A percentile compares a stretch with the other conserved stretches of the same genome.
Conservation (phyloP, 768 basidiomycete species). For the Plicaturopsis crispa region DNA sequence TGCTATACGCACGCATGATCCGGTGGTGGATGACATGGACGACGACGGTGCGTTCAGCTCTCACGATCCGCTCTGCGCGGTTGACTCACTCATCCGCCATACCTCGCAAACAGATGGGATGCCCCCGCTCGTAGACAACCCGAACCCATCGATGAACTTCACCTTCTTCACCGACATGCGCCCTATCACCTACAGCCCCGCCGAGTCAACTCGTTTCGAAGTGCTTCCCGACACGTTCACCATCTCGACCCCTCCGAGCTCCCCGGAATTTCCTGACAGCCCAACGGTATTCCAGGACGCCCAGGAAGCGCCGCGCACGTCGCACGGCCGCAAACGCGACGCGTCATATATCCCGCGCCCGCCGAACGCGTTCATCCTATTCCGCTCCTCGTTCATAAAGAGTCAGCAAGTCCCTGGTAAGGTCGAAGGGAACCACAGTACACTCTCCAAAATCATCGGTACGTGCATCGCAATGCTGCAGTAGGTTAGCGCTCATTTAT, state of each 20-base stretch:
- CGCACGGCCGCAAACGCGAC: slow-evolving; percentile 58
- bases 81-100: slow-evolving; percentile 11
- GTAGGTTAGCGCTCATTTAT: slow-evolving; percentile 4
- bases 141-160: slow-evolving; percentile 43
- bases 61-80: slow-evolving; percentile 18
- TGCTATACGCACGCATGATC: slow-evolving; percentile 22
- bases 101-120: slow-evolving; percentile 30
- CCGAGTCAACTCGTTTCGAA: slow-evolving; percentile 23
- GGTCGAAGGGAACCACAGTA: slow-evolving; percentile 76
- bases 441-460: slow-evolving; percentile 80
- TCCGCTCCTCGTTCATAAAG: slow-evolving; percentile 71
- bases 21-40: slow-evolving; percentile 19
- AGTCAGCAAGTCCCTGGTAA: slow-evolving; percentile 67
- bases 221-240: slow-evolving; percentile 21
- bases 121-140: slow-evolving; percentile 48
- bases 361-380: slow-evolving; percentile 82
- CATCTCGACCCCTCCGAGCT: slow-evolving; percentile 12
- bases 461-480: slow-evolving; percentile 11
- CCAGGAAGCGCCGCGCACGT: slow-evolving; percentile 28
- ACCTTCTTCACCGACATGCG: slow-evolving; percentile 60
- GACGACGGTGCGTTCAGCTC: slow-evolving; percentile 14
- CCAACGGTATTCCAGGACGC: slow-evolving; percentile 12
- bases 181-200: slow-evolving; percentile 38
- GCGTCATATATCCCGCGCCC: slow-evolving; percentile 76
- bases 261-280: slow-evolving; percentile 11